A percentile compares a stretch with the other conserved stretches of the same genome.
Conservation (phyloP, 306 rosid species). For the Rosa persica region DNA sequence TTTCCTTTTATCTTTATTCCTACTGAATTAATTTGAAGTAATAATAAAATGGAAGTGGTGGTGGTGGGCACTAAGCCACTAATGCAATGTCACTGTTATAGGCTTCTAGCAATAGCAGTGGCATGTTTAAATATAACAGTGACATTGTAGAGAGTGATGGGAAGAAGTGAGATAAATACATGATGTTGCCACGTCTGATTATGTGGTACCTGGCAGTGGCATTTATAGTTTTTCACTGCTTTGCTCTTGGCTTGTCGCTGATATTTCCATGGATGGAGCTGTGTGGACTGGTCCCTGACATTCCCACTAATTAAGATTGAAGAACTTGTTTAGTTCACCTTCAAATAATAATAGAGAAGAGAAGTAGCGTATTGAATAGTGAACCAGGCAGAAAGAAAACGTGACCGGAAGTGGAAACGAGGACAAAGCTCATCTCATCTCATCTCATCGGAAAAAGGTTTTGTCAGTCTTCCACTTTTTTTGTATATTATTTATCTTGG, state of each 20-base stretch:
- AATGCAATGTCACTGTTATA: neutral
- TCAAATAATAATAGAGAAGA: neutral
- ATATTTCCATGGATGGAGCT: neutral
- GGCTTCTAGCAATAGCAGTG: neutral
- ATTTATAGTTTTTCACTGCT: conserved; percentile 21
- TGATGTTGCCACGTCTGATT: conserved; percentile 21
- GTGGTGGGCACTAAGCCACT: neutral
- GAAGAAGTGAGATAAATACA: neutral
- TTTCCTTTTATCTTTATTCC: neutral
- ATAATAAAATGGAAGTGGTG: neutral
- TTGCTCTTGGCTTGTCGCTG: neutral
- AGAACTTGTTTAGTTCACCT: neutral
- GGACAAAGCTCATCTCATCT: conserved; percentile 16
- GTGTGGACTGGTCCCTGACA: neutral
- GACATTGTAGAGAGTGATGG: conserved; percentile 14
- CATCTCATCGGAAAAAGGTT: conserved; percentile 14
- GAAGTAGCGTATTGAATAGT: neutral
- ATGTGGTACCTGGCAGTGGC: neutral
- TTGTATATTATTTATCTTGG: neutral
- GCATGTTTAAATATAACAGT: neutral
- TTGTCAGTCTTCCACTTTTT: conserved; percentile 31
- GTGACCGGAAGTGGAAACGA: conserved; percentile 24
- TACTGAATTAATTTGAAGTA: neutral
- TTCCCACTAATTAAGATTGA: neutral
- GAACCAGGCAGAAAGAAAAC: conserved; percentile 5